Evolutionary conservation across 148 eudicot genomes (phyloP), one percentile per base, ranked within the genome.

Genomic region (Vaccinium corymbosum): DNA sequence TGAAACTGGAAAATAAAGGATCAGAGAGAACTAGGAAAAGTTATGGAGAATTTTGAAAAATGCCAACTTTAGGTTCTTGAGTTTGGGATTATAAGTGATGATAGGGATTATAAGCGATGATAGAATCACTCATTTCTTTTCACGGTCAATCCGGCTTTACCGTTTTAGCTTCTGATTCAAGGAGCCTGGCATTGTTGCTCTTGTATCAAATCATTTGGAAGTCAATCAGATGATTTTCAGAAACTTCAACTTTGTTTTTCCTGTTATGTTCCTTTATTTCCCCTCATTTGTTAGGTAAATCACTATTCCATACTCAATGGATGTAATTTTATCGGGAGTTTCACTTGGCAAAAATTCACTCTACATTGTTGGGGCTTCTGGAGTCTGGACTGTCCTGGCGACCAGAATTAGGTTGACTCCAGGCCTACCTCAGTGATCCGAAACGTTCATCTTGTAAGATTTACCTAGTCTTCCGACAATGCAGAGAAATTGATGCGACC

Each of bases 51-150:
- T 16, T 53, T 55, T 53, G 66, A 56, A 32, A 51, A 55, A 29
- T 55, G 66, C 48, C 81, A 55, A 32, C 20, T 55, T 79, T 55
- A 25, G 81, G 22, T 56, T 82, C 76, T 76, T 64, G 70, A 85
- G 64, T 15, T 85, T 73, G 52, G 62, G 49, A 50, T 42, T 32
- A 27, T 16, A 29, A 68, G 73, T 17, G 3, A 27, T 72, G 76
- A 14, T 68, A 12, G 35, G 35, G 35, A 32, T 32, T 32, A 32
- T 32, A 32, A 32, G 38, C 38, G 38, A 35, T 35, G 38, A 35
- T 35, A 35, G 73, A 13, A 68, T 68, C 2, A 27, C 13, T 68
- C 73, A 27, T 29, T 71, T 15, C 9, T 32, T 71, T 71, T 71
- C 75, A 32, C 13, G 75, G 8, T 71, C 46, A 71, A 27, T 13